phyloP scores from a whole-genome alignment of 2,329 filamentous ascomycete species.

The Trichoderma atrobrunneum region DNA sequence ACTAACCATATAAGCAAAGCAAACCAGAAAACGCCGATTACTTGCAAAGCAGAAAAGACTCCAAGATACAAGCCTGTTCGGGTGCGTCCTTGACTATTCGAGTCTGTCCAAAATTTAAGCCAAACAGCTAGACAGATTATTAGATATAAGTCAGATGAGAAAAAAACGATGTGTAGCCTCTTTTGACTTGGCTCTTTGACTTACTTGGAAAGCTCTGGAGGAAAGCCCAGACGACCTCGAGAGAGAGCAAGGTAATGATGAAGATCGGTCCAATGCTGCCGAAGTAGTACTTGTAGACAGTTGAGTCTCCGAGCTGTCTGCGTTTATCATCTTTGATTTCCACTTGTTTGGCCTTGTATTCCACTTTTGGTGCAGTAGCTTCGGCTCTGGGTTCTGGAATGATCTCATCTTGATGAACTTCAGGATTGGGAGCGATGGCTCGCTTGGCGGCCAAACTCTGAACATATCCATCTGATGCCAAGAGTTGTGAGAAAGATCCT shows the following conservation, averaged over 20 bases:
- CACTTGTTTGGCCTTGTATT: background rate
- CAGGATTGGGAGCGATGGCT: background rate
- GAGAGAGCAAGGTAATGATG: slow-evolving; percentile 20
- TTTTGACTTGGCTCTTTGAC: background rate
- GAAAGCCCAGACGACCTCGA: slow-evolving; percentile 29
- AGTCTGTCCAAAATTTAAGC: slow-evolving; percentile 32
- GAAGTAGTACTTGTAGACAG: slow-evolving; percentile 17
- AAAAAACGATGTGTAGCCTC: background rate
- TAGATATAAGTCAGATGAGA: background rate
- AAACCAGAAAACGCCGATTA: slow-evolving; percentile 17
- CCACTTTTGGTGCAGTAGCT: background rate
- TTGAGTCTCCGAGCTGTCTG: background rate
- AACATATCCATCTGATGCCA: background rate
- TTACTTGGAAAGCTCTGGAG: slow-evolving; percentile 31
- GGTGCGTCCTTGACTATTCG: slow-evolving; percentile 19
- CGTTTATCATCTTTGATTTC: slow-evolving; percentile 1
- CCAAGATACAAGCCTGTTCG: slow-evolving; percentile 24
- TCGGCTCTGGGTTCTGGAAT: background rate
- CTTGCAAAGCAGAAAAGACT: slow-evolving; percentile 27
- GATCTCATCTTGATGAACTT: background rate
- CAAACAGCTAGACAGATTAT: slow-evolving; percentile 27
- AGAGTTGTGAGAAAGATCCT: background rate
- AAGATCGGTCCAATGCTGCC: background rate
- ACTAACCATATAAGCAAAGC: slow-evolving; percentile 5
- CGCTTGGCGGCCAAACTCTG: background rate